Evolutionary conservation across 2,329 filamentous ascomycete genomes (phyloP).

Genomic region (Penicillium olsonii): DNA sequence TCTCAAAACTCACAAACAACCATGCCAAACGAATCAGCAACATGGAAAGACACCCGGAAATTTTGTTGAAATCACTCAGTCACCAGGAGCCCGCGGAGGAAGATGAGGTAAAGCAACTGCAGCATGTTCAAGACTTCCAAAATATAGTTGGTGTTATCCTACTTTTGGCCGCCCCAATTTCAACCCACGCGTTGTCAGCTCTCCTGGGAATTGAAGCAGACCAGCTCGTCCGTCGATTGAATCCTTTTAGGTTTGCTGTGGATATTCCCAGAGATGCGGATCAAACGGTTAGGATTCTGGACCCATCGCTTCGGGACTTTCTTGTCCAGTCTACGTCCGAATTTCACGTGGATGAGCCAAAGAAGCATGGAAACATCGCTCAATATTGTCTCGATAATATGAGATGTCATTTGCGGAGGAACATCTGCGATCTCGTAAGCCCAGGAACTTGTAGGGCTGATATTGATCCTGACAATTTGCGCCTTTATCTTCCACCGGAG

Average conservation of each 20-base stretch:
- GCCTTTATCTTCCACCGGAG: conserved; percentile 5
- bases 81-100: too few relatives aligned
- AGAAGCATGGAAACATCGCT: conserved; percentile 10
- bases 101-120: too few relatives aligned
- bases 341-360: conserved; percentile 2
- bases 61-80: too few relatives aligned
- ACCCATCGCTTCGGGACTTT: conserved; percentile 9
- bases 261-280: background rate
- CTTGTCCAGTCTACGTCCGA: conserved; percentile 3
- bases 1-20: too few relatives aligned
- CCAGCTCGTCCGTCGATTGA: conserved; percentile 1
- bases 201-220: conserved; percentile 1
- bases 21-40: too few relatives aligned
- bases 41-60: too few relatives aligned
- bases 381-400: conserved; percentile 6
- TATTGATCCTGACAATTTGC: conserved; percentile 2
- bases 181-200: background rate
- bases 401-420: conserved; percentile 5
- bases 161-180: conserved; percentile 1
- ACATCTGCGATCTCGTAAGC: conserved; percentile 10
- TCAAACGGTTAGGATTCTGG: conserved; percentile 7
- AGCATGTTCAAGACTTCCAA: conserved; percentile 1
- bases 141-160: conserved; percentile 5
- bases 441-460: background rate
- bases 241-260: conserved; percentile 2